Evolutionary conservation across 352 stramenopile genomes (phyloP).

Genomic region (Globisporangium paroecandrum): DNA sequence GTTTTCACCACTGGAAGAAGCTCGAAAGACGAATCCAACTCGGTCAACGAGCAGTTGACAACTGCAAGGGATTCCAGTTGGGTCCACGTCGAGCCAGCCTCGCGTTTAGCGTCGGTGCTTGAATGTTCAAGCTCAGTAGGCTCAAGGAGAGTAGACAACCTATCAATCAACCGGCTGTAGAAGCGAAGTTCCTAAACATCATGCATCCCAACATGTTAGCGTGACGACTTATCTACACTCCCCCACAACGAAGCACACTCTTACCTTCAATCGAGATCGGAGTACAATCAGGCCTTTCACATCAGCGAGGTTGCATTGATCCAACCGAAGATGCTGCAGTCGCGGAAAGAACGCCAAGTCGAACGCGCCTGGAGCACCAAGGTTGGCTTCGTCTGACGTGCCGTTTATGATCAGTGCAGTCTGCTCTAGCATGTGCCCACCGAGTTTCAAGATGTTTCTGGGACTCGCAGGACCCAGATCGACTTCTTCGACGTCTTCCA

Average conservation of each 20-base stretch:
- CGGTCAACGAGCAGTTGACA: slow-evolving; percentile 15
- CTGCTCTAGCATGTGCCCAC: slow-evolving; percentile 19
- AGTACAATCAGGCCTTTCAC: slow-evolving; percentile 12
- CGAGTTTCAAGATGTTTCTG: slow-evolving; percentile 17
- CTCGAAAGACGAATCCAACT: slow-evolving; percentile 14
- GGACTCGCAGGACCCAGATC: slow-evolving; percentile 16
- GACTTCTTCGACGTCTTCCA: slow-evolving; percentile 8
- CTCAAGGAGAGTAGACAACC: slow-evolving; percentile 11
- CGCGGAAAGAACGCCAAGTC: slow-evolving; percentile 23
- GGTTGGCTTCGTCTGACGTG: neutral
- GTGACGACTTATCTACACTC: neutral
- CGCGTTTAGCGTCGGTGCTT: neutral
- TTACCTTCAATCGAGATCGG: slow-evolving; percentile 16
- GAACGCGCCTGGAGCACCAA: slow-evolving; percentile 12
- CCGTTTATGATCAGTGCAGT: slow-evolving; percentile 12
- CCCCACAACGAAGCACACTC: too few species aligned
- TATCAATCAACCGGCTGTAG: slow-evolving; percentile 10
- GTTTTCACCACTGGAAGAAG: slow-evolving; percentile 18
- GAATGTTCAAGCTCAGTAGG: neutral
- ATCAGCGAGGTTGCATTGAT: slow-evolving; percentile 5
- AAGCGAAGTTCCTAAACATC: slow-evolving; percentile 14
- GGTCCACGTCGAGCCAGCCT: slow-evolving; percentile 3
- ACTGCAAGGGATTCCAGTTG: slow-evolving; percentile 21
- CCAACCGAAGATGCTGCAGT: slow-evolving; percentile 18
- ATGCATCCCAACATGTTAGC: neutral